These are phyloP conservation scores for Ligustrum vulgare DNA, from an alignment of 257 asterid species.

Conservation along the genomic window DNA sequence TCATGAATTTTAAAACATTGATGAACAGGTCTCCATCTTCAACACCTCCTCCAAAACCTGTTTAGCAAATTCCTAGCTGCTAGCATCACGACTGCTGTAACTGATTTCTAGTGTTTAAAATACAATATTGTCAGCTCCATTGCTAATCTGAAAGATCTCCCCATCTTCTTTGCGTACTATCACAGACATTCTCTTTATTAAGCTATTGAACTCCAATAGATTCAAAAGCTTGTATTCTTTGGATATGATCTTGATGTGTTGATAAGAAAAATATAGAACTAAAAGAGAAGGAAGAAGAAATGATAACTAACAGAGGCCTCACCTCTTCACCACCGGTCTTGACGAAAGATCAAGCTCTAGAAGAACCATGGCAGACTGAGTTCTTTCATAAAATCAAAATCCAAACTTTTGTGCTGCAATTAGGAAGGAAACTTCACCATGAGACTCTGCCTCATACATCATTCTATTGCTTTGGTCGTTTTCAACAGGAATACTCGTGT, in stretches of 20 bases:
- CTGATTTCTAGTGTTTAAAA: no score
- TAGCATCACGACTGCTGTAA: no score
- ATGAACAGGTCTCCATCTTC: no score
- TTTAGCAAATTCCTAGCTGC: no score
- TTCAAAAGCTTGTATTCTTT: conserved; percentile 66
- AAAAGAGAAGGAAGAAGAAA: not conserved
- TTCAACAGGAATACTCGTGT: conserved; percentile 64
- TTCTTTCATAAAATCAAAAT: conserved; percentile 56
- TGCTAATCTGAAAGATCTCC: conserved; percentile 58
- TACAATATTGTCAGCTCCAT: conserved; percentile 90
- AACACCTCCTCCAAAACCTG: no score
- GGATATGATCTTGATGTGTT: not conserved
- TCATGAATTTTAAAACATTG: no score
- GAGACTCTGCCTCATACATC: conserved; percentile 68
- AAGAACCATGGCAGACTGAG: conserved; percentile 55
- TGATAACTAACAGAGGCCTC: conserved; percentile 2
- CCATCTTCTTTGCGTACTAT: conserved; percentile 56
- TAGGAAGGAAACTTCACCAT: conserved; percentile 65
- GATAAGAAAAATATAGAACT: conserved; percentile 1
- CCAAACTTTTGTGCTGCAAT: conserved; percentile 72
- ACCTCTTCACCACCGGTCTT: conserved; percentile 52
- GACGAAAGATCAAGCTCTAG: conserved; percentile 53
- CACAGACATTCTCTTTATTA: conserved; percentile 71
- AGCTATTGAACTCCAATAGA: conserved; percentile 64
- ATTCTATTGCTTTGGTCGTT: conserved; percentile 26